Conservation (phyloP, 2,329 filamentous ascomycete genomes). For the Sclerotinia sclerotiorum region DNA sequence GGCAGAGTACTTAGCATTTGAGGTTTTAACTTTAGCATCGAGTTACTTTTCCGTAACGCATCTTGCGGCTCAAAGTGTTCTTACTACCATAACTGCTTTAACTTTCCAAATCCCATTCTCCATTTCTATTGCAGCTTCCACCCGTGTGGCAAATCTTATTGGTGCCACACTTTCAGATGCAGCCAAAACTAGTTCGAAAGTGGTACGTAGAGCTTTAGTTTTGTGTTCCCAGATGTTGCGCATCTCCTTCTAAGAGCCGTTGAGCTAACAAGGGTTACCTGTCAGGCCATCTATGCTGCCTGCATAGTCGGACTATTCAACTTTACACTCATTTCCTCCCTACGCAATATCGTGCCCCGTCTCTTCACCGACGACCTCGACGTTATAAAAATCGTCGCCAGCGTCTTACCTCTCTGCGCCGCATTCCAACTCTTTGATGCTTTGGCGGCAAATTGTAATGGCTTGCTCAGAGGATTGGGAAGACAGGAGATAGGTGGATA, state of each 20-base stretch:
- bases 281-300: conserved; percentile 59
- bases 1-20: conserved; percentile 90
- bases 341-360: conserved; percentile 72
- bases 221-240: background rate
- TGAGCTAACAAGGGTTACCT: conserved; percentile 23
- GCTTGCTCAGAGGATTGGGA: conserved; percentile 81
- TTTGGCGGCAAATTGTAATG: conserved; percentile 75
- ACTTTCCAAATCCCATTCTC: conserved; percentile 93
- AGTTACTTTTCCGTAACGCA: conserved; percentile 76
- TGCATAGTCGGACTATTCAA: conserved; percentile 77
- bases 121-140: conserved; percentile 82
- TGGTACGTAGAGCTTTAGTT: conserved; percentile 43
- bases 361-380: conserved; percentile 75
- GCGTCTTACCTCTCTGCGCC: conserved; percentile 75
- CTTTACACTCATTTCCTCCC: conserved; percentile 62
- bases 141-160: conserved; percentile 87
- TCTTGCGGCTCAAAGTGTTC: conserved; percentile 83
- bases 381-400: conserved; percentile 66
- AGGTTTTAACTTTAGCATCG: conserved; percentile 80
- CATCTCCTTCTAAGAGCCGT: background rate
- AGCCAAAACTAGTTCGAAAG: conserved; percentile 76
- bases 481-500: conserved; percentile 88
- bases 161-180: conserved; percentile 80
- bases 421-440: conserved; percentile 90
- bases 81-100: conserved; percentile 74